Base-by-base conservation (phyloP, 2,329 filamentous ascomycete species). In the Xylaria sp. region DNA sequence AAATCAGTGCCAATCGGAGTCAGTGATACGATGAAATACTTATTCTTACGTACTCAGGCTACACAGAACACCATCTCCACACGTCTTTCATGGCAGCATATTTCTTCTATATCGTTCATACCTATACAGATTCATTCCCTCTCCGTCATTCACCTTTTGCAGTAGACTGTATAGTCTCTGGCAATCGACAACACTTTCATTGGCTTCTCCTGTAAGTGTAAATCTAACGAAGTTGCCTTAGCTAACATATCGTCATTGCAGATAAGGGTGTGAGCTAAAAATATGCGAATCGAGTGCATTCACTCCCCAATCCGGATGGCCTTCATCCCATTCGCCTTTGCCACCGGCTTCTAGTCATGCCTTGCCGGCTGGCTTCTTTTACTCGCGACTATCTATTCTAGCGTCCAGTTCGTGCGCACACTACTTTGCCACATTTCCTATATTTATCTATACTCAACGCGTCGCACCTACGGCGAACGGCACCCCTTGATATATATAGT, bases 381-480 rank as follows among this genome's bases (percentile, higher is more conserved):
- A 10, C 31, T 49, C 5, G 53, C 27, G 42, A 59, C 47, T 55
- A 10, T 22, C n/a, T 50, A 59, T 55, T 9, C 29, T 53, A 45
- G 38, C 53, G n/a, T n/a, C 44, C 25, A 59, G 53, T 25, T 29
- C 15, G 25, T 15, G 22, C 13, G n/a, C 25, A 36, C 33, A 42
- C 45, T 51, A 9, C 7, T 59, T 17, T 22, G 29, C 25, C 36
- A 38, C 39, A 13, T 20, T 45, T 31, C 47, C 47, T 64, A 51
- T 53, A 61, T 57, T 55, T 67, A 65, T 65, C 56, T 27, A 44
- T 27, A 36, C n/a, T 25, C 45, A 36, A 33, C 56, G 61, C 38
- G 65, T 61, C 56, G 56, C 61, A 61, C 22, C 20, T 7, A 39
- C 25, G 20, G 17, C 13, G 13, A 33, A 6, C 7, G 39, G 51